These are phyloP conservation scores for Bipolaris victoriae DNA, from an alignment of 2,329 filamentous ascomycete species.

Conservation along the genomic window DNA sequence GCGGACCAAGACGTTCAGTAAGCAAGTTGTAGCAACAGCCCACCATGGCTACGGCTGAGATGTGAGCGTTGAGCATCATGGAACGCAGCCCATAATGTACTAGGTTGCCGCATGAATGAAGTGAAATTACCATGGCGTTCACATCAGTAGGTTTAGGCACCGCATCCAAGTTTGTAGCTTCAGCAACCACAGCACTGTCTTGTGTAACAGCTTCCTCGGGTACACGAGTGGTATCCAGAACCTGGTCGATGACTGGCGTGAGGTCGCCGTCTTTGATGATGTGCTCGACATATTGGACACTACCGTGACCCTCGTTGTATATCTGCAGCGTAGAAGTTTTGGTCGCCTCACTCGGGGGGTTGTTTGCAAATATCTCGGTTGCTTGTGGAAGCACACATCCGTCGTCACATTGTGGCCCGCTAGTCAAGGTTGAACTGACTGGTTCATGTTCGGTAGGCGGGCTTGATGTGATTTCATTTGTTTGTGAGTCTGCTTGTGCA, in stretches of 20 bases:
- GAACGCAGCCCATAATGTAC: slow-evolving; percentile 92
- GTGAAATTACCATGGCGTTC: slow-evolving; percentile 83
- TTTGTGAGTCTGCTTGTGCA: background rate
- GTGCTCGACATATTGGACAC: slow-evolving; percentile 79
- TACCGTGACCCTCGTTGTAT: slow-evolving; percentile 67
- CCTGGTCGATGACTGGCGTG: slow-evolving; percentile 67
- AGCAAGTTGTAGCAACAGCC: slow-evolving; percentile 98
- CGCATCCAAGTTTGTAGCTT: slow-evolving; percentile 33
- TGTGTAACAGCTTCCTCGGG: slow-evolving; percentile 33
- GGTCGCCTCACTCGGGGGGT: slow-evolving; percentile 15
- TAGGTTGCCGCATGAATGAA: slow-evolving; percentile 98
- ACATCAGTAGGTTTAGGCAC: slow-evolving; percentile 42
- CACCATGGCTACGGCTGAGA: slow-evolving; percentile 91
- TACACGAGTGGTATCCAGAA: slow-evolving; percentile 55
- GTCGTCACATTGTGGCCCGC: slow-evolving; percentile 13
- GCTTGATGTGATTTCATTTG: background rate
- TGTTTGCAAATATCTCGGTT: background rate
- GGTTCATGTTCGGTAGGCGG: slow-evolving; percentile 1
- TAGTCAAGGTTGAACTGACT: slow-evolving; percentile 6
- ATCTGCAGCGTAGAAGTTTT: slow-evolving; percentile 45
- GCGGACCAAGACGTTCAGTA: slow-evolving; percentile 85
- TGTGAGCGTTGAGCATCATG: slow-evolving; percentile 79
- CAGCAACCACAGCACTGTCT: slow-evolving; percentile 27
- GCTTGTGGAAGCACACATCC: slow-evolving; percentile 6
- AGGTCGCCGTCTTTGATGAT: slow-evolving; percentile 76